These are phyloP conservation scores for Arachis monticola DNA, from an alignment of 331 rosid species.

Conservation along the genomic window DNA sequence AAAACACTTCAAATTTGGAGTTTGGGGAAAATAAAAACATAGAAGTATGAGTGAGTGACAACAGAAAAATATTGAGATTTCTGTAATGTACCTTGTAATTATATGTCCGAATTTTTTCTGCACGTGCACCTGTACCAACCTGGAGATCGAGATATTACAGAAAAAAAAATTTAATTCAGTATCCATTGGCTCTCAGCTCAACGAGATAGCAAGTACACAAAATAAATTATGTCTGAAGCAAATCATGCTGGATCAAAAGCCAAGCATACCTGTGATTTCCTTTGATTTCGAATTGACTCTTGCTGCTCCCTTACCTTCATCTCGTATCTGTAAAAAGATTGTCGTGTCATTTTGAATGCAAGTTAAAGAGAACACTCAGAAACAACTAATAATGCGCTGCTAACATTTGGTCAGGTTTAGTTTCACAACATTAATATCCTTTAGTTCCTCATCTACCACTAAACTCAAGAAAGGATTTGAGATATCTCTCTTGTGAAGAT, in stretches of 20 bases:
- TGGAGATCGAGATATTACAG: conserved; percentile 44
- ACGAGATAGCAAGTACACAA: background rate
- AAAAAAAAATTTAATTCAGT: conserved; percentile 1
- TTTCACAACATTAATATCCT: conserved; percentile 29
- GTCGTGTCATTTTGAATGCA: conserved; percentile 37
- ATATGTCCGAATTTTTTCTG: conserved; percentile 94
- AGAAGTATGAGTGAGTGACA: background rate
- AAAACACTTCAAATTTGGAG: conserved; percentile 21
- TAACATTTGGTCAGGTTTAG: conserved; percentile 28
- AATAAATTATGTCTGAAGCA: conserved; percentile 21
- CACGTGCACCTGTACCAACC: conserved; percentile 97
- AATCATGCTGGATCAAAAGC: conserved; percentile 23
- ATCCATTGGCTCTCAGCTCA: background rate
- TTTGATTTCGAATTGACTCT: conserved; percentile 75
- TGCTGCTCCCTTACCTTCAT: conserved; percentile 95
- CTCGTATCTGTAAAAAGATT: conserved; percentile 70
- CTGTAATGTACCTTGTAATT: conserved; percentile 75
- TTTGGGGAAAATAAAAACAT: background rate
- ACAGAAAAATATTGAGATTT: conserved; percentile 20
- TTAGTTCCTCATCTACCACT: conserved; percentile 33
- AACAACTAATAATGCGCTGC: conserved; percentile 13
- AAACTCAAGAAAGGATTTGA: conserved; percentile 36
- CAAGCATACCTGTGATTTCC: conserved; percentile 73
- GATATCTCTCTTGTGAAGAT: conserved; percentile 30
- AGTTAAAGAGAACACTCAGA: conserved; percentile 23